A percentile compares a stretch with the other conserved stretches of the same genome.
These are phyloP conservation scores for Calonectria hongkongensis DNA, from an alignment of 2,329 filamentous ascomycete species.

Conservation along the genomic window DNA sequence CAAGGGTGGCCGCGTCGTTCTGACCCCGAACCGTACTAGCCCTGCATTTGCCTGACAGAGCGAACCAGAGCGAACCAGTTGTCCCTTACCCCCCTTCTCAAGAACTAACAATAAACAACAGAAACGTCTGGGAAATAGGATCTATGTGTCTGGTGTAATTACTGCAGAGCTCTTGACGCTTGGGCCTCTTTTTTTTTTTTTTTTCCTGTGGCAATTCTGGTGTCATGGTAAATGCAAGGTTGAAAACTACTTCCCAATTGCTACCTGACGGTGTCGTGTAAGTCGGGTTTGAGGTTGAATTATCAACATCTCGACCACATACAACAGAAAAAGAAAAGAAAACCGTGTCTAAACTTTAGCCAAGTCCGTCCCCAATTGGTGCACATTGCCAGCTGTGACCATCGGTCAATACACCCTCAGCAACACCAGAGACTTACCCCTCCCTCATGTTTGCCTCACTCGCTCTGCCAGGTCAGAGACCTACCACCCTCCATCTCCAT, in stretches of 20 bases:
- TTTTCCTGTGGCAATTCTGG: not conserved
- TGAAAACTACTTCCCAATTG: slow-evolving; percentile 39
- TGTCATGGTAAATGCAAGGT: not conserved
- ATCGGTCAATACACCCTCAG: slow-evolving; percentile 28
- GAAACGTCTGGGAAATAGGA: not conserved
- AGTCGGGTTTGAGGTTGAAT: slow-evolving; percentile 26
- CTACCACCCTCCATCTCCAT: slow-evolving; percentile 23
- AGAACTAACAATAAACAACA: not conserved
- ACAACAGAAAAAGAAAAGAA: slow-evolving; percentile 4
- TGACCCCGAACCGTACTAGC: not conserved
- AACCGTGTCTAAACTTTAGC: slow-evolving; percentile 5
- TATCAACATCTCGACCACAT: not conserved
- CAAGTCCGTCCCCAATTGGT: not conserved
- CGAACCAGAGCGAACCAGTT: slow-evolving; percentile 22
- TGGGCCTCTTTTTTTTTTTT: not conserved
- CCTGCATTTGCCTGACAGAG: not conserved
- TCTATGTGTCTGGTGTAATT: not conserved
- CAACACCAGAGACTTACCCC: slow-evolving; percentile 24
- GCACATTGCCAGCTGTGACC: slow-evolving; percentile 3
- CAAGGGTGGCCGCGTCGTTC: not conserved
- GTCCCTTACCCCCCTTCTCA: not conserved
- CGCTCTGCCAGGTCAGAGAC: slow-evolving; percentile 21
- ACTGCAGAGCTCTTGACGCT: not conserved
- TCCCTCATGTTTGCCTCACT: slow-evolving; percentile 27
- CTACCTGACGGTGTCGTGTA: slow-evolving; percentile 32